phyloP scores from a whole-genome alignment of 2,329 filamentous ascomycete genomes.

The Phaeosphaeriaceae sp. region DNA sequence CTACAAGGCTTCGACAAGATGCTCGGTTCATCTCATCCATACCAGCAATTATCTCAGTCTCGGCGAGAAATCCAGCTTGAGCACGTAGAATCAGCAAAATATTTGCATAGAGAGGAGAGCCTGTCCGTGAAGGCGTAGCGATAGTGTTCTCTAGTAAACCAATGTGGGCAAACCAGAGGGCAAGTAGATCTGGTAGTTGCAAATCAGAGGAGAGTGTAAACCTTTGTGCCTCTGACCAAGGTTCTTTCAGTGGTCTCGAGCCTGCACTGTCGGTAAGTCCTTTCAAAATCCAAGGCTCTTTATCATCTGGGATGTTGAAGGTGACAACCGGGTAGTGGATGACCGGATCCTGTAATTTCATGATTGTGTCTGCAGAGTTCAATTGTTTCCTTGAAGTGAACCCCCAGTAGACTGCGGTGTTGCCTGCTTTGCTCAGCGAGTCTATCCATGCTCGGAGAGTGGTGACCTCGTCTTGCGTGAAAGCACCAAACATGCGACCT shows the following conservation, averaged over 20 bases:
- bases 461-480: slow-evolving; percentile 53
- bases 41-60: slow-evolving; percentile 46
- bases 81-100: slow-evolving; percentile 48
- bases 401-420: slow-evolving; percentile 21
- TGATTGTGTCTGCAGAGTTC: background rate
- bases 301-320: background rate
- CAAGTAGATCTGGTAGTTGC: slow-evolving; percentile 32
- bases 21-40: slow-evolving; percentile 48
- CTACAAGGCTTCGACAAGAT: background rate
- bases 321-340: too few species aligned
- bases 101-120: slow-evolving; percentile 36
- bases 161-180: slow-evolving; percentile 44
- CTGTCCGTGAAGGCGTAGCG: slow-evolving; percentile 39
- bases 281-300: background rate
- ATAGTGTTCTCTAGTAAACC: slow-evolving; percentile 20
- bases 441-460: slow-evolving; percentile 52
- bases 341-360: slow-evolving; percentile 6
- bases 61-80: slow-evolving; percentile 49
- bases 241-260: background rate
- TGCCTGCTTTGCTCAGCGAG: slow-evolving; percentile 25
- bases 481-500: slow-evolving; percentile 59
- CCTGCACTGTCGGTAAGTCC: background rate
- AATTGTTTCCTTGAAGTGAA: slow-evolving; percentile 23
- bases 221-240: background rate
- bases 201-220: slow-evolving; percentile 1